These are phyloP conservation scores for Tylopilus plumbeoviolaceoides DNA, from an alignment of 768 basidiomycete species.

Conservation along the genomic window DNA sequence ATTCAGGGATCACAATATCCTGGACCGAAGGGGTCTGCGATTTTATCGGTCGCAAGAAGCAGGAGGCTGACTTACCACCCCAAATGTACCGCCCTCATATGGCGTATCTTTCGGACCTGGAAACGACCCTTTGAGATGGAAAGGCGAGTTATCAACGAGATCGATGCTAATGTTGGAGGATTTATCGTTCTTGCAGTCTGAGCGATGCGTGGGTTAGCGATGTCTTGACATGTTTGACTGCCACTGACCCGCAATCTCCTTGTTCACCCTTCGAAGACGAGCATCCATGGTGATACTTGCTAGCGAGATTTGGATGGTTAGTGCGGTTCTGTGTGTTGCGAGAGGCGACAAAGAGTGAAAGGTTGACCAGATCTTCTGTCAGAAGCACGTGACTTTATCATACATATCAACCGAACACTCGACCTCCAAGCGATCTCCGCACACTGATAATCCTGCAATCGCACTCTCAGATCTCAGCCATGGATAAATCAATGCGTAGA, in stretches of 20 bases:
- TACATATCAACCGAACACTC: background rate
- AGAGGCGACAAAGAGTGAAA: background rate
- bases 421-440: background rate
- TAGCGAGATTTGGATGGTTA: background rate
- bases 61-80: slow-evolving; percentile 62
- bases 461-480: background rate
- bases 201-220: slow-evolving; percentile 8
- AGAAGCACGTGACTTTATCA: slow-evolving; percentile 25
- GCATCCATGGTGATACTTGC: slow-evolving; percentile 68
- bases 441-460: background rate
- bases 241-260: slow-evolving; percentile 79
- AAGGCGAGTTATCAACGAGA: slow-evolving; percentile 83
- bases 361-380: slow-evolving; percentile 1
- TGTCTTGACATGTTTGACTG: background rate
- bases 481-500: slow-evolving; percentile 56
- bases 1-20: slow-evolving; percentile 92
- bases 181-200: slow-evolving; percentile 96
- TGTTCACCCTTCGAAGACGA: slow-evolving; percentile 84
- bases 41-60: background rate
- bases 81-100: slow-evolving; percentile 87
- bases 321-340: background rate
- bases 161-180: slow-evolving; percentile 82
- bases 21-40: slow-evolving; percentile 27
- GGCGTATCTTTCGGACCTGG: slow-evolving; percentile 91
- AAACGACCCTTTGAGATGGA: slow-evolving; percentile 89